Conservation (phyloP, 768 basidiomycete genomes). For the Cystobasidiopsis lactophilus region DNA sequence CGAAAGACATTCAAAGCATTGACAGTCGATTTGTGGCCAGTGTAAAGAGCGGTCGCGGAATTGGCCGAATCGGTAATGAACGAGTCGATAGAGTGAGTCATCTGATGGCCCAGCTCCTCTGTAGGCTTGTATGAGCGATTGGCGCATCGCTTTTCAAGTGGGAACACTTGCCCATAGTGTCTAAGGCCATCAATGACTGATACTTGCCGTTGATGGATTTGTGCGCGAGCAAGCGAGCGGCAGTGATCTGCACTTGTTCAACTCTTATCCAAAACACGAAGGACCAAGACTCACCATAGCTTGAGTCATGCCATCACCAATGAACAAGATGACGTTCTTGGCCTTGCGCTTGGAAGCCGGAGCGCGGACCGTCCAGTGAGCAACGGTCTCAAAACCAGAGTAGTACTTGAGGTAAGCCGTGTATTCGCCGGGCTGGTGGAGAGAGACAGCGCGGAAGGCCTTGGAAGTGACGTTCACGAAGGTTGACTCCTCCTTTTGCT, state of each 20-base stretch:
- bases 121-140: too few relatives aligned
- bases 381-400: constrained; percentile 22
- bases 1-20: constrained; percentile 26
- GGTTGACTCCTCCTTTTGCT: constrained; percentile 19
- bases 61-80: constrained; percentile 25
- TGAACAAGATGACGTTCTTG: constrained; percentile 27
- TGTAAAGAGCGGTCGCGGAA: constrained; percentile 25
- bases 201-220: constrained; percentile 27
- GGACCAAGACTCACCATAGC: background rate
- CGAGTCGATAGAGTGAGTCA: constrained; percentile 22
- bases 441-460: constrained; percentile 24
- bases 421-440: constrained; percentile 13
- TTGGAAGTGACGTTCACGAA: constrained; percentile 25
- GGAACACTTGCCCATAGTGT: constrained; percentile 20
- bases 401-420: constrained; percentile 20
- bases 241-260: constrained; percentile 23
- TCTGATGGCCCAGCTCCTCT: too few relatives aligned
- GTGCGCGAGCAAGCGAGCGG: constrained; percentile 27
- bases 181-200: constrained; percentile 18
- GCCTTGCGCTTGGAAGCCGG: constrained; percentile 20
- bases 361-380: constrained; percentile 23
- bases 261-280: background rate
- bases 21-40: constrained; percentile 25
- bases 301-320: constrained; percentile 15
- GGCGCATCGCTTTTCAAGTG: too few relatives aligned